Conservation (phyloP, 1,284 basidiomycete genomes). For the Phellopilus nigrolimitatus region DNA sequence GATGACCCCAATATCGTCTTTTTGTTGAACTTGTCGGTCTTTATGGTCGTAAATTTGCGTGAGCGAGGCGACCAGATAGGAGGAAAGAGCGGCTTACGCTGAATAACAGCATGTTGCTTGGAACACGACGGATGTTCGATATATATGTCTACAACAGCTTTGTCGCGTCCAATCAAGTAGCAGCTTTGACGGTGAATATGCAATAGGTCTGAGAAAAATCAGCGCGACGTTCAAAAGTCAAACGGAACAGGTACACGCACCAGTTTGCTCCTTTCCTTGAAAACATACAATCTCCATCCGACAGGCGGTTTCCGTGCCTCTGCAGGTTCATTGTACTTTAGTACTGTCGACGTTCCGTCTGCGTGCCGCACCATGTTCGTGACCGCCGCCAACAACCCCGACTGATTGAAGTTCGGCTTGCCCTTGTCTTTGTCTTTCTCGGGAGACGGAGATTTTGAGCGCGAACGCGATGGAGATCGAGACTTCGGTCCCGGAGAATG, state of each 20-base stretch:
- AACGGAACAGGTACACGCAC: constrained; percentile 44
- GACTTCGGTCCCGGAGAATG: constrained; percentile 33
- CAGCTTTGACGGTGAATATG: constrained; percentile 92
- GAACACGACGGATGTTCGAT: constrained; percentile 96
- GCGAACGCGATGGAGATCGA: constrained; percentile 29
- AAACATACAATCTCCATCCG: constrained; percentile 95
- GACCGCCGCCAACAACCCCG: constrained; percentile 91
- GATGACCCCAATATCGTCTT: constrained; percentile 84
- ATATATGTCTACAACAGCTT: constrained; percentile 82
- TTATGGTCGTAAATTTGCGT: background rate
- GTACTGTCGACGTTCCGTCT: constrained; percentile 77
- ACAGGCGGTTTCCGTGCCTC: constrained; percentile 90
- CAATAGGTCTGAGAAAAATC: constrained; percentile 55
- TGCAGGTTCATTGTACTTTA: constrained; percentile 99
- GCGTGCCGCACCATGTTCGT: constrained; percentile 79
- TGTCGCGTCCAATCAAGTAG: constrained; percentile 90
- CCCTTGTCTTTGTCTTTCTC: constrained; percentile 42
- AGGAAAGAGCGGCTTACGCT: constrained; percentile 52
- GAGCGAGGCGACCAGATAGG: background rate
- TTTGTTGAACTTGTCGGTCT: constrained; percentile 81
- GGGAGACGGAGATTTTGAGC: constrained; percentile 31
- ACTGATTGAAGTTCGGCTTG: constrained; percentile 85
- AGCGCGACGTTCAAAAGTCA: background rate
- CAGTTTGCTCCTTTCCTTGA: constrained; percentile 89
- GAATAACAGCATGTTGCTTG: constrained; percentile 97